phyloP scores from a whole-genome alignment of 768 basidiomycete genomes.

The Wakefieldia striispora region DNA sequence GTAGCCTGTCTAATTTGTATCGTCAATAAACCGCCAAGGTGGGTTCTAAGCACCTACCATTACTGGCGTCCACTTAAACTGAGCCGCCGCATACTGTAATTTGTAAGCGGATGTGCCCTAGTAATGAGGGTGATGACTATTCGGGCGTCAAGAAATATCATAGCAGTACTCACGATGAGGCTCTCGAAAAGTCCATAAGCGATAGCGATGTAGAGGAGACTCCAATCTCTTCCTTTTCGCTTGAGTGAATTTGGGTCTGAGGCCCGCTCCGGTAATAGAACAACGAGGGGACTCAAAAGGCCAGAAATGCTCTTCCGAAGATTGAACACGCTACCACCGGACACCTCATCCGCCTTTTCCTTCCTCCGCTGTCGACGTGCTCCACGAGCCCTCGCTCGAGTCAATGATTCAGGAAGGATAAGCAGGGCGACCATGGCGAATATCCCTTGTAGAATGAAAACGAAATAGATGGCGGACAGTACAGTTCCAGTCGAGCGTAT shows the following conservation, averaged over 20 bases:
- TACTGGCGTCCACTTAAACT: conserved; percentile 68
- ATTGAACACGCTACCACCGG: background rate
- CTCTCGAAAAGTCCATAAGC: conserved; percentile 48
- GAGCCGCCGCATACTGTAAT: conserved; percentile 61
- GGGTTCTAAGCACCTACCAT: conserved; percentile 37
- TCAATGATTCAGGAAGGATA: conserved; percentile 77
- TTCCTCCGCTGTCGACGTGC: conserved; percentile 15
- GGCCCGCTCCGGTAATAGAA: conserved; percentile 51
- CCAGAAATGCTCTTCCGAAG: conserved; percentile 47
- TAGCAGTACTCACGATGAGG: conserved; percentile 41
- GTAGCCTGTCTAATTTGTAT: conserved; percentile 57
- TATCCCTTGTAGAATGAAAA: conserved; percentile 46
- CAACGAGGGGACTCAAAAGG: conserved; percentile 70
- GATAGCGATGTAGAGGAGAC: conserved; percentile 52
- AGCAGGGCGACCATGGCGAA: conserved; percentile 52
- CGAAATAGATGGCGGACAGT: conserved; percentile 71
- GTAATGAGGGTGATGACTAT: background rate
- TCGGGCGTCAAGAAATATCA: background rate
- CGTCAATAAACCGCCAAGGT: background rate
- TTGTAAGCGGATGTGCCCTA: conserved; percentile 59
- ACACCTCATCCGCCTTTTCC: conserved; percentile 7
- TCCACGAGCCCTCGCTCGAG: conserved; percentile 41
- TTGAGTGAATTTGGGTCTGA: conserved; percentile 39
- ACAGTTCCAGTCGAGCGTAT: conserved; percentile 53
- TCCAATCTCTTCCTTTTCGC: conserved; percentile 56